These are phyloP conservation scores for Cardamine resedifolia DNA, from an alignment of 345 rosid species.

Conservation along the genomic window DNA sequence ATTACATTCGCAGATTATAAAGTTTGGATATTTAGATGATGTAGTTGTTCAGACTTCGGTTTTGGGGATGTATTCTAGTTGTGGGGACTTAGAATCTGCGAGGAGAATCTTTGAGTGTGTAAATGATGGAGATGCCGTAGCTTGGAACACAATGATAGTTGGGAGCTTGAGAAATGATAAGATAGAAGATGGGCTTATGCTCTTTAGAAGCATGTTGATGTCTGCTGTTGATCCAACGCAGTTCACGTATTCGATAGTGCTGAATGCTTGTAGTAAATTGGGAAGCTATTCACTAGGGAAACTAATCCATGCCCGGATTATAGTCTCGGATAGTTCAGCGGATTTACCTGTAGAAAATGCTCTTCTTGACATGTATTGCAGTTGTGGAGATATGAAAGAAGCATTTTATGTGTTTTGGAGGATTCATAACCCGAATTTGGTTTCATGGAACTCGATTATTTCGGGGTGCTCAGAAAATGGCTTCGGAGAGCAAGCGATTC, in stretches of 20 bases:
- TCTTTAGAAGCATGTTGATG: constrained; percentile 53
- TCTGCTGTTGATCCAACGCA: constrained; percentile 55
- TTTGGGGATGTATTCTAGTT: constrained; percentile 68
- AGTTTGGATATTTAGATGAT: constrained; percentile 50
- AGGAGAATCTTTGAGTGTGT: constrained; percentile 46
- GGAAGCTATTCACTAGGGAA: constrained; percentile 49
- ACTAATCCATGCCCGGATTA: constrained; percentile 54
- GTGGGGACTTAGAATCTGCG: constrained; percentile 67
- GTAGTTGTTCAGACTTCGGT: constrained; percentile 69
- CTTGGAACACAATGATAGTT: constrained; percentile 75
- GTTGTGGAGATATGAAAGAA: constrained; percentile 50
- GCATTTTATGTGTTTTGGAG: constrained; percentile 50
- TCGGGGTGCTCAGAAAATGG: constrained; percentile 65
- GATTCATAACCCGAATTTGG: constrained; percentile 53
- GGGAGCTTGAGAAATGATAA: constrained; percentile 68
- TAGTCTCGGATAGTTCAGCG: constrained; percentile 47
- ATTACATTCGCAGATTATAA: constrained; percentile 55
- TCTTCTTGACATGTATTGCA: constrained; percentile 81
- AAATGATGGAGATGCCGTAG: constrained; percentile 56
- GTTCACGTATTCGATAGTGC: constrained; percentile 67
- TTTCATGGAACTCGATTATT: constrained; percentile 87
- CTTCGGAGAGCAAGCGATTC: constrained; percentile 54
- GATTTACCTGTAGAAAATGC: constrained; percentile 77
- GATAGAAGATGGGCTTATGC: constrained; percentile 45
- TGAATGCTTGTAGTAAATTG: constrained; percentile 65